A percentile compares a stretch with the other conserved stretches of the same genome.
Evolutionary conservation across 2,329 filamentous ascomycete species (phyloP).

Genomic region (Talaromyces islandicus): DNA sequence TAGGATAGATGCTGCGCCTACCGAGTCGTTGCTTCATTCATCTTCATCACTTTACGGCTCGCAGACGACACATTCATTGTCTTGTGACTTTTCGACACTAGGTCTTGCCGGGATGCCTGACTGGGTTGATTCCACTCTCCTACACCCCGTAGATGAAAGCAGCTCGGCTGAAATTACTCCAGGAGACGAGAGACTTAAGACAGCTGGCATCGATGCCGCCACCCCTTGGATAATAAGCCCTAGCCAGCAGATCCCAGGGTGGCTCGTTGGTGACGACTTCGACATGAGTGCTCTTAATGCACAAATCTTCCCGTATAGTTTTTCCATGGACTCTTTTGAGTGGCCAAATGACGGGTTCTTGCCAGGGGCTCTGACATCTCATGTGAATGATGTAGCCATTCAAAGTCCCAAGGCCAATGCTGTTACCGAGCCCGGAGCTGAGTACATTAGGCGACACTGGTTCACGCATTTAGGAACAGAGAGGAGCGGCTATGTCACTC

Average conservation of each 20-base stretch:
- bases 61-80: background rate
- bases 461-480: slow-evolving; percentile 3
- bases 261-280: slow-evolving; percentile 18
- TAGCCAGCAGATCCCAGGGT: slow-evolving; percentile 12
- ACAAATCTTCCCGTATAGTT: slow-evolving; percentile 4
- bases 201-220: background rate
- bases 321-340: background rate
- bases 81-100: slow-evolving; percentile 1
- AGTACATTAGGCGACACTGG: background rate
- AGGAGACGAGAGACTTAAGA: background rate
- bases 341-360: background rate
- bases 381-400: background rate
- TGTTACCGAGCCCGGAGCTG: background rate
- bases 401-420: background rate
- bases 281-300: slow-evolving; percentile 17
- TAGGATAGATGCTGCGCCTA: background rate
- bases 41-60: background rate
- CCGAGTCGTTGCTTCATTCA: background rate
- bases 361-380: background rate
- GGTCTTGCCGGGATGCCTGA: background rate
- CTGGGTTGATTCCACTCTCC: background rate
- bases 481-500: background rate
- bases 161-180: background rate
- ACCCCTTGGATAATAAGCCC: slow-evolving; percentile 9
- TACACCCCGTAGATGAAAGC: background rate